Conservation (phyloP, 352 stramenopile species). For the Peronospora destructor region DNA sequence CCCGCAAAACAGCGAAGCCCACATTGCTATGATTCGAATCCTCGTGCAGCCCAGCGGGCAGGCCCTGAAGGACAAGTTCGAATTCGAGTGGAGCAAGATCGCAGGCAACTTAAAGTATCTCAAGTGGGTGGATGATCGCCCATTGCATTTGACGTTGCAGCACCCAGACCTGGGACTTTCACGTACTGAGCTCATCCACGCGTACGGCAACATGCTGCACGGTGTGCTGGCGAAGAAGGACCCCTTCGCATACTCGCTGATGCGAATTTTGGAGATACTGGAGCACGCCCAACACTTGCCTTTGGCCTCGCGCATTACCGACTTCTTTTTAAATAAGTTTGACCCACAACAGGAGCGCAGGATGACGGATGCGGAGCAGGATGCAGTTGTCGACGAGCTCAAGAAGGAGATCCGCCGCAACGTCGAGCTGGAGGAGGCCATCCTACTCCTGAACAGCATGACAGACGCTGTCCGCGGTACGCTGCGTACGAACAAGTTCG, state of each 20-base stretch:
- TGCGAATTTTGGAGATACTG: conserved; percentile 90
- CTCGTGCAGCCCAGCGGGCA: conserved; percentile 65
- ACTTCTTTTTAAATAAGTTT: conserved; percentile 91
- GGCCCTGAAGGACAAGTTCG: conserved; percentile 35
- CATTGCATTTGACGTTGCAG: conserved; percentile 69
- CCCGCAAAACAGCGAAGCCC: conserved; percentile 44
- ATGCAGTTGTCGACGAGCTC: conserved; percentile 37
- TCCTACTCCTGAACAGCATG: conserved; percentile 70
- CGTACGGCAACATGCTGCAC: conserved; percentile 93
- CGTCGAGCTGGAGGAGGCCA: conserved; percentile 63
- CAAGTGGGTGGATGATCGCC: conserved; percentile 81
- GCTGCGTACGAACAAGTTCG: conserved; percentile 77
- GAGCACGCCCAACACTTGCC: conserved; percentile 87
- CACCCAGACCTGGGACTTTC: conserved; percentile 88
- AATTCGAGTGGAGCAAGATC: conserved; percentile 79
- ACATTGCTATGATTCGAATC: conserved; percentile 77
- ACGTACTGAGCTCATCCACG: conserved; percentile 92
- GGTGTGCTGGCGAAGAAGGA: conserved; percentile 91
- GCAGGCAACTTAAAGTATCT: conserved; percentile 84
- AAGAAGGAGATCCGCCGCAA: conserved; percentile 73
- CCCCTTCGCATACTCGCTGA: conserved; percentile 90
- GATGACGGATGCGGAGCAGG: conserved; percentile 40
- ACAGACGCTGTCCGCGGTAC: conserved; percentile 69
- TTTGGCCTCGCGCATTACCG: conserved; percentile 88
- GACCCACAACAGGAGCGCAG: conserved; percentile 35